Percentiles rank a stretch among this genome's conserved stretches.
phyloP scores from a whole-genome alignment of 805 yeast species.

The Ogataea trehaloabstinens region DNA sequence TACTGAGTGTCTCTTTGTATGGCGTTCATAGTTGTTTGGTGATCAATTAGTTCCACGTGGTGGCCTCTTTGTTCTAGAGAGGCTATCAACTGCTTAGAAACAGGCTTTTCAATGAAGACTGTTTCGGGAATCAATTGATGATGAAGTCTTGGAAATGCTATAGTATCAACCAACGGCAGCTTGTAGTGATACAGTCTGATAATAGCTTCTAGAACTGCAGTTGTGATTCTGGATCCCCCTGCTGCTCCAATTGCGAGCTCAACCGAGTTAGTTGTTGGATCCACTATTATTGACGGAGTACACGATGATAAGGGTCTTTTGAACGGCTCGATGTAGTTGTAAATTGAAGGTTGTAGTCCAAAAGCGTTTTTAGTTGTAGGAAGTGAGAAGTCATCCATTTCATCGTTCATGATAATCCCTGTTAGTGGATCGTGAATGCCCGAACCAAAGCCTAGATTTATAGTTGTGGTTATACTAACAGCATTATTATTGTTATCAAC shows the following conservation, averaged over 20 bases:
- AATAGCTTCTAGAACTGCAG: conserved; percentile 80
- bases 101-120: conserved; percentile 57
- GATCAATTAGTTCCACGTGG: conserved; percentile 37
- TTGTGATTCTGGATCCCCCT: conserved; percentile 86
- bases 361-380: conserved; percentile 73
- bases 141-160: conserved; percentile 81
- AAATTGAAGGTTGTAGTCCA: conserved; percentile 75
- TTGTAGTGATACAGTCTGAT: conserved; percentile 60
- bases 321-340: conserved; percentile 70
- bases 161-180: conserved; percentile 59
- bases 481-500: conserved; percentile 76
- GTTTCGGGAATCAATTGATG: conserved; percentile 83
- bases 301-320: conserved; percentile 85
- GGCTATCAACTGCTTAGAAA: conserved; percentile 37
- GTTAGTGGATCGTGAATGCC: conserved; percentile 76
- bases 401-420: conserved; percentile 80
- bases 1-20: conserved; percentile 36
- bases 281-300: conserved; percentile 67
- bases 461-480: conserved; percentile 84
- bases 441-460: conserved; percentile 82
- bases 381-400: conserved; percentile 92
- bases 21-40: conserved; percentile 59
- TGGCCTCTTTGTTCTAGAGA: conserved; percentile 50
- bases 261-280: conserved; percentile 40
- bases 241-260: conserved; percentile 86